Conservation (phyloP, 305 asterid species). For the Ilex paraguariensis region DNA sequence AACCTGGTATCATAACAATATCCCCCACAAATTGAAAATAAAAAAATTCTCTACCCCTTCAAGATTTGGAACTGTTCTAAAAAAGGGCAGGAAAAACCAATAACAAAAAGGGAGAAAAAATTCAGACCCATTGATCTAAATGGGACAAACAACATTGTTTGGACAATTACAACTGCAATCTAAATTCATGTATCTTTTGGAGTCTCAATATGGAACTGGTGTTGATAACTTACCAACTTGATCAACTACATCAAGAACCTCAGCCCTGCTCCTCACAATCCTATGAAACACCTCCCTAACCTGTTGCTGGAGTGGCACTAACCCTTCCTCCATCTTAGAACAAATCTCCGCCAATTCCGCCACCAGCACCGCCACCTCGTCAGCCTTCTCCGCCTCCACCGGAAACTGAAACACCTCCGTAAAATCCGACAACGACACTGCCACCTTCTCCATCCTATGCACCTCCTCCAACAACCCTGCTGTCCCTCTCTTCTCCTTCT, state of each 20-base stretch:
- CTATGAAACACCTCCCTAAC: conserved; percentile 84
- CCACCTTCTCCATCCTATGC: conserved; percentile 71
- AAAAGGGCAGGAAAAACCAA: no score
- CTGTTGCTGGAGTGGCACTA: conserved; percentile 66
- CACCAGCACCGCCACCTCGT: conserved; percentile 45
- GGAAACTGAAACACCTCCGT: conserved; percentile 59
- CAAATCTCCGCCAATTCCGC: conserved; percentile 68
- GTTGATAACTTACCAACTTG: conserved; percentile 52
- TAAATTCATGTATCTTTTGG: no score
- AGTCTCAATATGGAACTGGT: conserved; percentile 51
- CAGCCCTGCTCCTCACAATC: conserved; percentile 84
- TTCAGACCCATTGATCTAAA: no score
- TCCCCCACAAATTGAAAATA: no score
- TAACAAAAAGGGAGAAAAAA: no score
- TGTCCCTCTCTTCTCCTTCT: conserved; percentile 72
- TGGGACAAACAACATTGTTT: no score
- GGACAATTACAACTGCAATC: no score
- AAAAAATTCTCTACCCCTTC: no score
- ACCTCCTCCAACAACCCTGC: conserved; percentile 68
- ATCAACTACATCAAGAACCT: conserved; percentile 73
- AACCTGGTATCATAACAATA: no score
- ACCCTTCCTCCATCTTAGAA: conserved; percentile 71
- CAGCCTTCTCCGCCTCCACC: conserved; percentile 62
- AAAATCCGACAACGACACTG: conserved; percentile 47
- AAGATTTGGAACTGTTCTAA: no score